Base-by-base conservation (phyloP, 2,329 filamentous ascomycete species). In the Aspergillus fumigatiaffinis region DNA sequence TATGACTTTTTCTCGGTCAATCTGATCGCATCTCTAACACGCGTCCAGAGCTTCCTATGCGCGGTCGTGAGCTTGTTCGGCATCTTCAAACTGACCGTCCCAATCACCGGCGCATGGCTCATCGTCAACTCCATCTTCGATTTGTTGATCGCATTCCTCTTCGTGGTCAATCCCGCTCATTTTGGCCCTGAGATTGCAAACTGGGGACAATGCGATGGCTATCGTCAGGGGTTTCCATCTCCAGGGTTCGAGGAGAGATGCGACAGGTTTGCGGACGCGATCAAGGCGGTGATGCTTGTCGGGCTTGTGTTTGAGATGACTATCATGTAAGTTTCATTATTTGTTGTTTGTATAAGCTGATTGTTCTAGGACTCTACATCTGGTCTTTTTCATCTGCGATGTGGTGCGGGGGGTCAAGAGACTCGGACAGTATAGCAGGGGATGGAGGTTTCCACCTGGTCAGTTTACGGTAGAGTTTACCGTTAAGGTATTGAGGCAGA, bases 151-250 rank as follows among this genome's bases (percentile, higher is more conserved):
- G 14, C 17, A 7, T 38, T 38, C 5, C 5, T 38, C 32, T 17
- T 38, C 2, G 0, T 3, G 5, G 2, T 7, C 6, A 38, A 38
- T 3, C 6, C 6, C 0, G 5, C 2, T 38, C 32, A 17, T 38
- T 0, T 1, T 17, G 6, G 5, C 5, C 0, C 2, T 3, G 5
- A 0, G 5, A 1, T 38, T 17, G 14, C 14, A 6, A 1, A 7
- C 32, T 17, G 32, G 32, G 2, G 14, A 7, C 2, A 38, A 17
- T 38, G 32, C 14, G 1, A 7, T 17, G 32, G 3, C 1, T 4
- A 2, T 17, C 2, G 14, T 17, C 32, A 0, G 2, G 14, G 5
- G 5, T 38, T 38, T 7, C 32, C 32, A 17, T 5, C 14, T n/a
- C 32, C 32, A 38, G 32, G 14, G 5, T 38, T 38, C 32, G 32